These are phyloP conservation scores for Aphanomyces cochlioides DNA, from an alignment of 352 stramenopile species.

Conservation along the genomic window DNA sequence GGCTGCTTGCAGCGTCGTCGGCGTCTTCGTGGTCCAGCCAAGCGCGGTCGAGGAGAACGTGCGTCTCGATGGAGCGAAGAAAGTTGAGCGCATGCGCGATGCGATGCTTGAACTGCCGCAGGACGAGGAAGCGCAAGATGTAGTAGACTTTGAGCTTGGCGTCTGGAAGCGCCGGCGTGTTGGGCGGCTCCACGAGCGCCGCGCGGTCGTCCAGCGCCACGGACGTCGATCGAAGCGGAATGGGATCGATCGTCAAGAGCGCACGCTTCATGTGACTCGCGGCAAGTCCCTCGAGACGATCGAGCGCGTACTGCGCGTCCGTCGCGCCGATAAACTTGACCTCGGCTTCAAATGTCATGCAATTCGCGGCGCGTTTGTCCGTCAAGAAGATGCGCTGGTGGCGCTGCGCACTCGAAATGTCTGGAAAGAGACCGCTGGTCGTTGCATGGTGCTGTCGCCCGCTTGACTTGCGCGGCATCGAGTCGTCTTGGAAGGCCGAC, in stretches of 20 bases:
- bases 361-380: neutral
- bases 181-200: neutral
- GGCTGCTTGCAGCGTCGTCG: neutral
- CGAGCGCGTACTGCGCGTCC: conserved; percentile 1
- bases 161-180: neutral
- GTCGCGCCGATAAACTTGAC: conserved; percentile 5
- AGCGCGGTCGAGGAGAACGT: neutral
- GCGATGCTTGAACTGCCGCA: conserved; percentile 32
- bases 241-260: conserved; percentile 33
- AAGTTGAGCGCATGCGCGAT: conserved; percentile 8
- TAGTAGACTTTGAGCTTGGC: conserved; percentile 36
- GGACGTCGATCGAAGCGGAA: neutral
- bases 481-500: neutral
- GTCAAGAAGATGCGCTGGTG: neutral
- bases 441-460: neutral
- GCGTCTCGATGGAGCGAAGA: conserved; percentile 1
- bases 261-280: conserved; percentile 41
- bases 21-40: neutral
- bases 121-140: conserved; percentile 40
- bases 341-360: conserved; percentile 26
- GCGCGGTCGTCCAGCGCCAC: neutral
- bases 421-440: conserved; percentile 7
- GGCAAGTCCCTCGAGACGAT: conserved; percentile 40
- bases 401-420: neutral
- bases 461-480: neutral